Percentiles rank a stretch among this genome's conserved stretches.
Conservation (phyloP, 371 early-diverging fungal species). For the Mucor irregularis region DNA sequence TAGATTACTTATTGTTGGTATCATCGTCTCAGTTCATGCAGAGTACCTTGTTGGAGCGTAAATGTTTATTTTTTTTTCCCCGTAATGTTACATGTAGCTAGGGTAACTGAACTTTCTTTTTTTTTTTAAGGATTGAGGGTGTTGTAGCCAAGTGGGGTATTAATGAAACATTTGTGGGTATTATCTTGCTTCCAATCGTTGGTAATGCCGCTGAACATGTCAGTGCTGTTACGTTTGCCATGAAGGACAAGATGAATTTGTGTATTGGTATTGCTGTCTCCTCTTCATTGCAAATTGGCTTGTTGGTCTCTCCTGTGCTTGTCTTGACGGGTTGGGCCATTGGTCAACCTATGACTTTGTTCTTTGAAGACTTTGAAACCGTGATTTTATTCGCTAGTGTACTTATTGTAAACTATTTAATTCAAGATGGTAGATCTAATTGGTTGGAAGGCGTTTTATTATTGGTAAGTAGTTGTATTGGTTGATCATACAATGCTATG, state of each 20-base stretch:
- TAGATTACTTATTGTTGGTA: conserved; percentile 52
- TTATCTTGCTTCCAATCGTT: conserved; percentile 87
- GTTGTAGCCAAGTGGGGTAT: conserved; percentile 65
- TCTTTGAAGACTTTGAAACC: conserved; percentile 83
- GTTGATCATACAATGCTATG: not conserved
- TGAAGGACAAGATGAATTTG: conserved; percentile 91
- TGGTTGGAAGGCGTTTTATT: conserved; percentile 86
- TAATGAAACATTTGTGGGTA: conserved; percentile 82
- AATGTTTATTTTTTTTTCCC: too few relatives aligned
- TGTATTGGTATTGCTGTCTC: conserved; percentile 87
- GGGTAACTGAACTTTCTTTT: not conserved
- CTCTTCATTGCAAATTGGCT: conserved; percentile 87
- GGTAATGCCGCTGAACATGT: conserved; percentile 75
- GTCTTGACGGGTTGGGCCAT: conserved; percentile 90
- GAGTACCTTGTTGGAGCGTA: conserved; percentile 78
- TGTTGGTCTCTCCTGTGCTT: conserved; percentile 85
- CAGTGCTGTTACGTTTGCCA: conserved; percentile 81
- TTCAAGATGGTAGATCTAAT: conserved; percentile 74
- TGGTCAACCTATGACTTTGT: conserved; percentile 71
- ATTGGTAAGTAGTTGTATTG: conserved; percentile 29
- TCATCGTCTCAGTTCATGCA: conserved; percentile 78
- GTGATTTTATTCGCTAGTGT: conserved; percentile 81
- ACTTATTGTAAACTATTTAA: conserved; percentile 79
- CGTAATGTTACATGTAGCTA: not conserved
- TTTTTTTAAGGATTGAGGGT: conserved; percentile 79